These are phyloP conservation scores for Bondarzewia mesenterica DNA, from an alignment of 1,284 basidiomycete species.

Conservation along the genomic window DNA sequence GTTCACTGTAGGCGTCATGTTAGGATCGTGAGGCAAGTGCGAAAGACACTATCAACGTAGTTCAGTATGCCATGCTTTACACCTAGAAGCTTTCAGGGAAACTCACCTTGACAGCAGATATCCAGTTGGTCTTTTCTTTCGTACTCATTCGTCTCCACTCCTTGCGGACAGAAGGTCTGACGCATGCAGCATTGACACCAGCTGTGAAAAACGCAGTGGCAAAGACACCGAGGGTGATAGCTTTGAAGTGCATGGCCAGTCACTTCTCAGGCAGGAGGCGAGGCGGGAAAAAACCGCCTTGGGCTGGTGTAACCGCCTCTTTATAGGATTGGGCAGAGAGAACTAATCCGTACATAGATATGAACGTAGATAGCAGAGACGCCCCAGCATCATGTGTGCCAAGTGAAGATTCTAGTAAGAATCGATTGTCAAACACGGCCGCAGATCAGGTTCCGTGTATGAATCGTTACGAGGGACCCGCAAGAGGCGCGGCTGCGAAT, in stretches of 20 bases:
- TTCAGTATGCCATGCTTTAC: not conserved
- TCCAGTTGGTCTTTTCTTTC: constrained; percentile 1
- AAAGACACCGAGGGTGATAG: not conserved
- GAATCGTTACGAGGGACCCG: too few species aligned
- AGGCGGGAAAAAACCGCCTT: too few species aligned
- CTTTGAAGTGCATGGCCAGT: not conserved
- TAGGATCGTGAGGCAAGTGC: constrained; percentile 21
- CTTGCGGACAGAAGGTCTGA: not conserved
- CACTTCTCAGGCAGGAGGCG: too few species aligned
- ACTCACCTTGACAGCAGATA: constrained; percentile 2
- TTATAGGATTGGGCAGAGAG: too few species aligned
- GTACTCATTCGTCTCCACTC: constrained; percentile 1
- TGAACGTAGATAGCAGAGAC: too few species aligned
- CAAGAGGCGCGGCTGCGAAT: too few species aligned
- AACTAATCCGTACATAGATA: too few species aligned
- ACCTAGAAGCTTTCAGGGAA: not conserved
- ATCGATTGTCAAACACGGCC: too few species aligned
- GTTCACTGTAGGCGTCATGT: constrained; percentile 19
- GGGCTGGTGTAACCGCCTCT: too few species aligned
- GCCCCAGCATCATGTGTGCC: too few species aligned
- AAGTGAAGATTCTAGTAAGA: too few species aligned
- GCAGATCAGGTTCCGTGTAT: too few species aligned
- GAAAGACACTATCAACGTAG: constrained; percentile 22
- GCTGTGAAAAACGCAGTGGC: not conserved
- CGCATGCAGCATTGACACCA: not conserved